Evolutionary conservation across 2,329 filamentous ascomycete genomes (phyloP).

Genomic region (Paraphaeosphaeria sporulosa): DNA sequence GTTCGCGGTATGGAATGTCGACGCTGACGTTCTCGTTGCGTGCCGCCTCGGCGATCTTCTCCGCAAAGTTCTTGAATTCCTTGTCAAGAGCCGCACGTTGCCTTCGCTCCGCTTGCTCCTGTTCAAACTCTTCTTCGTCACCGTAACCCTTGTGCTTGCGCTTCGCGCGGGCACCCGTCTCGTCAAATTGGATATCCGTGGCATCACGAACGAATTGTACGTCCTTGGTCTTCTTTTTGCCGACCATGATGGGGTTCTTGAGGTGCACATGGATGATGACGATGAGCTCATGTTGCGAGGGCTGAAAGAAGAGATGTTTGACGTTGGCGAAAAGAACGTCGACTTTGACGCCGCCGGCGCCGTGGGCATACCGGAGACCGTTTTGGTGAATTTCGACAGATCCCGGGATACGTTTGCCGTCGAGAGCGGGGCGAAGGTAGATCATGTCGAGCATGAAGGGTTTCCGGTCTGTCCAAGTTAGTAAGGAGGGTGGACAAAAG

Average conservation of each 20-base stretch:
- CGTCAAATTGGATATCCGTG: conserved; percentile 97
- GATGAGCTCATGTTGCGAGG: conserved; percentile 93
- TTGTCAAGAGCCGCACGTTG: conserved; percentile 91
- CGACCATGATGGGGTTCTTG: conserved; percentile 97
- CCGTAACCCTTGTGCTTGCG: conserved; percentile 91
- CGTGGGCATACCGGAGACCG: conserved; percentile 91
- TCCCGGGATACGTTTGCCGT: conserved; percentile 95
- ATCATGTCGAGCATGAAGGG: conserved; percentile 91
- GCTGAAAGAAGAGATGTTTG: conserved; percentile 98
- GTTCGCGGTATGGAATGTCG: conserved; percentile 94
- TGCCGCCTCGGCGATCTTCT: conserved; percentile 96
- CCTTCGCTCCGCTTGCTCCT: conserved; percentile 94
- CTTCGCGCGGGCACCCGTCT: conserved; percentile 91
- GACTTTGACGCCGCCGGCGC: conserved; percentile 78
- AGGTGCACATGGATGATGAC: conserved; percentile 98
- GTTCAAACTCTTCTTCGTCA: conserved; percentile 98
- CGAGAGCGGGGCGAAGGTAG: conserved; percentile 92
- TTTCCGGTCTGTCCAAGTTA: conserved; percentile 71
- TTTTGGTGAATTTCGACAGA: conserved; percentile 98
- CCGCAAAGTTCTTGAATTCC: conserved; percentile 93
- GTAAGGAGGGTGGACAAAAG: conserved; percentile 4
- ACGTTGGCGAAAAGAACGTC: conserved; percentile 98
- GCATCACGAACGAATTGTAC: conserved; percentile 98
- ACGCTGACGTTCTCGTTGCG: conserved; percentile 90
- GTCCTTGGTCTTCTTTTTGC: conserved; percentile 99